Base-by-base conservation (phyloP, 495 filamentous ascomycete species). In the Penicillium simplicissimum region DNA sequence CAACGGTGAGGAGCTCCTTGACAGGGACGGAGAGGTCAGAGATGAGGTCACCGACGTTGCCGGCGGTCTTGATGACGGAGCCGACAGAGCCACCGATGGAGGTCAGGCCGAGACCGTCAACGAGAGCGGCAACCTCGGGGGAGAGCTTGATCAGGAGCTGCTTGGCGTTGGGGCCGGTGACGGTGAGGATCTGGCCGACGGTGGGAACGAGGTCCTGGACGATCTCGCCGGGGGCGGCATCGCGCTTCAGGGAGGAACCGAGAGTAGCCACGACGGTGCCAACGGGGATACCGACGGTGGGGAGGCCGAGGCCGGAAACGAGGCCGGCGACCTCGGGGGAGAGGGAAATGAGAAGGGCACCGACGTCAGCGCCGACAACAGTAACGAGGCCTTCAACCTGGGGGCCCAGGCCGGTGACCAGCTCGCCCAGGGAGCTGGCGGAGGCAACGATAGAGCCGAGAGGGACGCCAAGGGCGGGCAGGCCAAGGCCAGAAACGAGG, bases 31-130 rank as follows among this genome's bases (percentile, higher is more conserved):
- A 65, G 45, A 78, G 52, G 62, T 77, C 69, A 59, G 67, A 67
- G 55, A 79, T 40, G 52, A 79, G 75, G 59, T 79, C 74, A 63
- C 75, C 74, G 31, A 76, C 57, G 63, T 47, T 63, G 60, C 67
- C 63, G 49, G 74, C 74, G 48, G 69, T 69, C 37, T 58, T 59
- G 54, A 77, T 48, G 40, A 77, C 60, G 17, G 65, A 37, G 54
- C 74, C 74, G 28, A 74, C 57, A 56, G 74, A 62, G 17, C 21
- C 63, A 34, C 67, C 66, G 17, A 73, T 62, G 45, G 63, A 61
- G 55, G 63, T 60, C 48, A 77, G 71, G 47, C 74, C 74, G 21
- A 77, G 71, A 36, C 62, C 57, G 34, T 63, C 33, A 52, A 74
- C 55, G 61, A 77, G 74, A n/a, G 56, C 49, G 36, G 73, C 61